These are phyloP conservation scores for Lactuca sativa DNA, from an alignment of 129 eudicot species.

Conservation along the genomic window DNA sequence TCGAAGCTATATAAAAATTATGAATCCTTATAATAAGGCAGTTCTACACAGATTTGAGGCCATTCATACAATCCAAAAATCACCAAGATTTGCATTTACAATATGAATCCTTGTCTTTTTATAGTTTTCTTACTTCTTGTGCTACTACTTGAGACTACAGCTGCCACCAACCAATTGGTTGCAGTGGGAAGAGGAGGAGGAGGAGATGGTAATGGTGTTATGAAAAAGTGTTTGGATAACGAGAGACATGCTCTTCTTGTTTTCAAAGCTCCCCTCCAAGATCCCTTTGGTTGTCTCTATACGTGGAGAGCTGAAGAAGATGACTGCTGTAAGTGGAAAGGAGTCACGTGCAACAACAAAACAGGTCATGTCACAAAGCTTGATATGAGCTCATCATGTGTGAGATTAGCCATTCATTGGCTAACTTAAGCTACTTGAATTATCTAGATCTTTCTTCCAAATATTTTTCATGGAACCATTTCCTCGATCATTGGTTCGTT, in stretches of 20 bases:
- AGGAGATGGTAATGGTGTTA: no score
- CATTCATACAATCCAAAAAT: no score
- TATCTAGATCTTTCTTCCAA: not conserved
- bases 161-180: no score
- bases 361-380: slow-evolving; percentile 5
- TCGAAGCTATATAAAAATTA: no score
- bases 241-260: not conserved
- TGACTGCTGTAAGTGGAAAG: not conserved
- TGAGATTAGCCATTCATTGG: slow-evolving; percentile 5
- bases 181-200: no score
- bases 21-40: no score
- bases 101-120: no score
- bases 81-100: no score
- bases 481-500: not conserved
- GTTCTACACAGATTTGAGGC: no score
- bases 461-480: not conserved
- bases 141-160: no score
- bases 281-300: not conserved
- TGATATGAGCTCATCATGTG: not conserved
- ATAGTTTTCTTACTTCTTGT: no score
- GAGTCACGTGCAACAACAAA: not conserved
- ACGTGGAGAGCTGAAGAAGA: not conserved
- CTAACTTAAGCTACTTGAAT: not conserved
- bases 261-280: not conserved
- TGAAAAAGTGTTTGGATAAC: not conserved